Base-by-base conservation (phyloP, 192 early-diverging fungal species). In the Chytriomyces hyalinus region DNA sequence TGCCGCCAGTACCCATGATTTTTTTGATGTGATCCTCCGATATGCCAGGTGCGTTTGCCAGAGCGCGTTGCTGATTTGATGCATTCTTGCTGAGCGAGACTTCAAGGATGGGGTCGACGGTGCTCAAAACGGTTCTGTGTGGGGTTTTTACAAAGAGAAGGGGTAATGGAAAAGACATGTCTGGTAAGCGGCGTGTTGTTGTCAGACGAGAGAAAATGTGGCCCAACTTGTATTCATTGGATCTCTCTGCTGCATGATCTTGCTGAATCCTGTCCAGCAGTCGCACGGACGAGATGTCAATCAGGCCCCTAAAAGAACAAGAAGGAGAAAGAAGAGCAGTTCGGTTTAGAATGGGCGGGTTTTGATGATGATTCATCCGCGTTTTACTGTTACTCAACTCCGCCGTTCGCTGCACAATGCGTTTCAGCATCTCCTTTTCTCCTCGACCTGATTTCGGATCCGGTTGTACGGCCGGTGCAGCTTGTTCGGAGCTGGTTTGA, bases 241-340 rank as follows among this genome's bases (percentile, higher is more conserved):
- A 73, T 9, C 83, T 59, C 62, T 84, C 79, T 36, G 70, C 79
- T 15, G 80, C 80, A 64, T 80, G 80, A n/a, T 81, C 83, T 60
- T 68, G 74, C 63, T 81, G 83, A 61, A 84, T 84, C 6, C 75
- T 50, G 59, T 84, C 83, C 43, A 84, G 75, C n/a, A 81, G 72
- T 4, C 83, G 71, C 26, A 80, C 81, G 13, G 83, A 79, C 0
- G 83, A 84, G 22, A 84, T 84, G 61, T 84, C 83, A 36, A 84
- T 84, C 11, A 83, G 69, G 36, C 77, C 72, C 70, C 82, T 83
- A 45, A 11, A 70, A 49, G 45, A 17, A 45, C 44, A 45, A 77
- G 8, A 45, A 0, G 51, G 49, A 46, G 49, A 43, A 63, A 9
- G 80, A 67, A 13, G 24, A 2, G 50, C 13, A 43, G 22, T 28